These are phyloP conservation scores for Xylariaceae sp. DNA, from an alignment of 2,329 filamentous ascomycete genomes.

Conservation along the genomic window DNA sequence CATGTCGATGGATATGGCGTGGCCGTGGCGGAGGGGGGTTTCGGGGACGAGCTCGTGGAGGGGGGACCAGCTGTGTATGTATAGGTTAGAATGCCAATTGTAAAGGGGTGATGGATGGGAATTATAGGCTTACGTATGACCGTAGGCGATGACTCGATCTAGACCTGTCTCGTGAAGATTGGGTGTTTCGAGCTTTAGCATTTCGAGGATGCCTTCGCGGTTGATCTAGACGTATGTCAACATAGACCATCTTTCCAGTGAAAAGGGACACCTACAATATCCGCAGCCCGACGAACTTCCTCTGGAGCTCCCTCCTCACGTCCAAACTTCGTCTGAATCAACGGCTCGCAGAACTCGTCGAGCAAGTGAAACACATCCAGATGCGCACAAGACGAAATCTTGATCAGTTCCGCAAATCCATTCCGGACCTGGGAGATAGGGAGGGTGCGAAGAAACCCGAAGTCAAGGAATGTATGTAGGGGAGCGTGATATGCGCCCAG, in stretches of 20 bases:
- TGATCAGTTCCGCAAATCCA: slow-evolving; percentile 70
- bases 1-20: slow-evolving; percentile 73
- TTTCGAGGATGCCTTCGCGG: slow-evolving; percentile 63
- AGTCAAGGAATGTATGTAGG: slow-evolving; percentile 67
- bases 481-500: slow-evolving; percentile 69
- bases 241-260: not conserved
- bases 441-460: slow-evolving; percentile 63
- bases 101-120: too few species aligned
- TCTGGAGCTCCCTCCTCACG: slow-evolving; percentile 49
- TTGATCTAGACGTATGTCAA: slow-evolving; percentile 46
- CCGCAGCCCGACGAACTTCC: slow-evolving; percentile 54
- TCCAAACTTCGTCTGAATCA: slow-evolving; percentile 62
- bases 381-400: slow-evolving; percentile 68
- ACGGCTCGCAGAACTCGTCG: slow-evolving; percentile 62
- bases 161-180: slow-evolving; percentile 69
- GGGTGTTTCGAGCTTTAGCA: slow-evolving; percentile 68
- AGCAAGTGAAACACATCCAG: slow-evolving; percentile 60
- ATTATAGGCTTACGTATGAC: slow-evolving; percentile 48
- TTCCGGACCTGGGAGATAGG: slow-evolving; percentile 65
- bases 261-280: not conserved
- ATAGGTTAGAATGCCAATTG: slow-evolving; percentile 1
- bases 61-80: slow-evolving; percentile 55
- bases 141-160: slow-evolving; percentile 68
- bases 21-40: slow-evolving; percentile 64
- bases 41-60: slow-evolving; percentile 65